Percentiles rank a stretch among this genome's conserved stretches.
phyloP scores from a whole-genome alignment of 2,329 filamentous ascomycete genomes.

The Claviceps purpurea region DNA sequence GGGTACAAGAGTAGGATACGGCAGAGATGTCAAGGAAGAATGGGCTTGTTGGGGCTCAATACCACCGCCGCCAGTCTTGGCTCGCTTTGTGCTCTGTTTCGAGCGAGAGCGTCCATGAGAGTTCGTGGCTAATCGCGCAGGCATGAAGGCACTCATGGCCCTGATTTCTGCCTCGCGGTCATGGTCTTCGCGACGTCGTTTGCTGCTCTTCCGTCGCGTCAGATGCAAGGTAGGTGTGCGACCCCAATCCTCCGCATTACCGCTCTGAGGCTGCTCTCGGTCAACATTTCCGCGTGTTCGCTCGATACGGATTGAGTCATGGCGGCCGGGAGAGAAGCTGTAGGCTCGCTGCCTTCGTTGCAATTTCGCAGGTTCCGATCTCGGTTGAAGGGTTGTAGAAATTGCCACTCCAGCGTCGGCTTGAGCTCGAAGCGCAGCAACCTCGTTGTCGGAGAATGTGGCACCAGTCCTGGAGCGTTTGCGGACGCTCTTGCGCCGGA shows the following conservation, averaged over 20 bases:
- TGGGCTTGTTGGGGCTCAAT: slow-evolving; percentile 44
- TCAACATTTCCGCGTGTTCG: slow-evolving; percentile 7
- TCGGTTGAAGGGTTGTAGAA: slow-evolving; percentile 24
- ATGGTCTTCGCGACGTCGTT: slow-evolving; percentile 60
- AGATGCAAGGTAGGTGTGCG: slow-evolving; percentile 40
- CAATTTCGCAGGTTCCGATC: slow-evolving; percentile 33
- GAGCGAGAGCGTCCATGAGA: slow-evolving; percentile 46
- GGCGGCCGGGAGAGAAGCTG: slow-evolving; percentile 48
- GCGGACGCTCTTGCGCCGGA: slow-evolving; percentile 60
- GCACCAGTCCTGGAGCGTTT: slow-evolving; percentile 40
- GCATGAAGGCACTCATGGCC: slow-evolving; percentile 61
- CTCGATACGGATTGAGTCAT: slow-evolving; percentile 37
- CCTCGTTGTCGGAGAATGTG: slow-evolving; percentile 40
- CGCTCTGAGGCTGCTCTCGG: slow-evolving; percentile 3
- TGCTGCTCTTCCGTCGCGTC: slow-evolving; percentile 59
- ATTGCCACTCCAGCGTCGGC: slow-evolving; percentile 17
- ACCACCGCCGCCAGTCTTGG: slow-evolving; percentile 38
- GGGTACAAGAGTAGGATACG: slow-evolving; percentile 58
- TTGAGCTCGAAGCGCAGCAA: slow-evolving; percentile 22
- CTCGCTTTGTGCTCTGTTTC: slow-evolving; percentile 52
- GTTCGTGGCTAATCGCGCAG: slow-evolving; percentile 48
- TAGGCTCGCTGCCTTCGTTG: slow-evolving; percentile 37
- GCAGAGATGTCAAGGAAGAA: slow-evolving; percentile 61
- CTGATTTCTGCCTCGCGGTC: slow-evolving; percentile 79
- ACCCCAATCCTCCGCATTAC: slow-evolving; percentile 14